These are phyloP conservation scores for Lagerstroemia speciosa DNA, from an alignment of 345 rosid genomes.

Conservation along the genomic window DNA sequence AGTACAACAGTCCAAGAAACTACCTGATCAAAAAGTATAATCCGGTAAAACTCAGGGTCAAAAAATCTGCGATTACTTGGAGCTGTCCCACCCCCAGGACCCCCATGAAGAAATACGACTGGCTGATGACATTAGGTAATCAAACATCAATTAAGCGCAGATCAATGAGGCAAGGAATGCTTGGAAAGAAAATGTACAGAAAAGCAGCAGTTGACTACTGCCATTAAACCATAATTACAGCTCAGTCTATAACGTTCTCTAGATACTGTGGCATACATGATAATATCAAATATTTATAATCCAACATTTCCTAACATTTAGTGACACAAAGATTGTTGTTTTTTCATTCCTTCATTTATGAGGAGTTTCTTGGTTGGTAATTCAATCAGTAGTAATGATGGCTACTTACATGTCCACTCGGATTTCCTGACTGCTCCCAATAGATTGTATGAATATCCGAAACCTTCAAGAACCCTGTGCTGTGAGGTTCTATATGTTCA, in stretches of 20 bases:
- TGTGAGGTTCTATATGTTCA: conserved; percentile 59
- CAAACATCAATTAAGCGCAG: neutral
- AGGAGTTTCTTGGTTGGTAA: neutral
- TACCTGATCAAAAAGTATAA: conserved; percentile 89
- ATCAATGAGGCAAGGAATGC: neutral
- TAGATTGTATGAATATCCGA: conserved; percentile 67
- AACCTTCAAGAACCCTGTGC: conserved; percentile 61
- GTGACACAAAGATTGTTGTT: neutral
- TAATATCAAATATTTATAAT: neutral
- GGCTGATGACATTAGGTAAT: conserved; percentile 40
- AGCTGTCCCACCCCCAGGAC: conserved; percentile 94
- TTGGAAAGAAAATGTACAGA: neutral
- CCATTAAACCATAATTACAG: neutral
- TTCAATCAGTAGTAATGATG: neutral
- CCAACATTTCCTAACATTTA: neutral
- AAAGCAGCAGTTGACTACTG: neutral
- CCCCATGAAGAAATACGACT: conserved; percentile 93
- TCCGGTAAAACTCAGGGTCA: conserved; percentile 74
- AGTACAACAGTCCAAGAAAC: conserved; percentile 4
- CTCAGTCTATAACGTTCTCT: neutral
- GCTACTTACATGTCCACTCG: conserved; percentile 65
- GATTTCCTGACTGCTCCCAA: conserved; percentile 93
- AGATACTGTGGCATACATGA: neutral
- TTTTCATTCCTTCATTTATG: neutral
- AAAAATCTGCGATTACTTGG: conserved; percentile 77